Evolutionary conservation across 371 early-diverging fungal species (phyloP), one percentile per base, ranked within the genome.

Genomic region (Lichtheimia hyalospora): DNA sequence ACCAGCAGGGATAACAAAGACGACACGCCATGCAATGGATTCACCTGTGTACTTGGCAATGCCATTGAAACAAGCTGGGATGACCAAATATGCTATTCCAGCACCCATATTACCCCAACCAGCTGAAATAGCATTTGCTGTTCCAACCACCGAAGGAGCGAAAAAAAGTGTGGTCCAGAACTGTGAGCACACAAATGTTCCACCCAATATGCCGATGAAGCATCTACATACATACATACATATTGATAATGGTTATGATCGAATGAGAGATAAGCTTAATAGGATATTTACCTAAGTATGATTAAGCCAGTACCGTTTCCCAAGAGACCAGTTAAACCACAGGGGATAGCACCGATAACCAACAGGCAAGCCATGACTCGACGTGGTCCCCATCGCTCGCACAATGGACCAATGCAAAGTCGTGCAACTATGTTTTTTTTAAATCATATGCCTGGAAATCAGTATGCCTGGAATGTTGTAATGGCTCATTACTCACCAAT

Each of bases 31-130:
- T 13, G 82, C 74, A 28, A 58, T 55, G 8, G 60, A 48, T 1
- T 46, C 62, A 24, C 70, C 59, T 7, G 64, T 49, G 21, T 49
- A 43, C 4, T 40, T 40, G n/a, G 58, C 54, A 52, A 86, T 64
- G 34, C 62, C 67, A 40, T 70, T 64, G 59, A 68, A 79, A 18
- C 86, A 61, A 27, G 75, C 72, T 14, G 86, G 85, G 67, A 86
- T 80, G 50, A 86, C 12, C 34, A 85, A 66, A 62, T 75, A 82
- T 16, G 85, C 80, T 12, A 83, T 64, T 15, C 88, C 87, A 28
- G 74, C 87, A 24, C 88, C 88, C 81, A 85, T 84, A 60, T 87
- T 87, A 21, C 88, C 88, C 79, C 86, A 85, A 8, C 88, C 88
- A 40, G 77, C 88, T 3, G 77, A 77, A 43, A 86, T 52, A 16